Base-by-base conservation (phyloP, 140 eudicot genomes). In the Anethum foeniculum region DNA sequence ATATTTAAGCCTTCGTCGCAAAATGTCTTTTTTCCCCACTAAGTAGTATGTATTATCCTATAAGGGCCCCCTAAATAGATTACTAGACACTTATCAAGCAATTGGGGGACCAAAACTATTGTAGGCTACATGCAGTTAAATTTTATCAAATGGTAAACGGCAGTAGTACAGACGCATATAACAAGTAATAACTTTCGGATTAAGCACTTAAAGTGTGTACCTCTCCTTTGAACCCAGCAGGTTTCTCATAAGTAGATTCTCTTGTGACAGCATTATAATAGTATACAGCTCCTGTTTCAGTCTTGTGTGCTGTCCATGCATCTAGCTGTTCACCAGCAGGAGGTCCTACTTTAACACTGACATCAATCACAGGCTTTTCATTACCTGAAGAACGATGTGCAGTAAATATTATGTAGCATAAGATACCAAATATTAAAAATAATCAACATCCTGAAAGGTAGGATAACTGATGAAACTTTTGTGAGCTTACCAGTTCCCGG, bases 231-330 rank as follows among this genome's bases (percentile, higher is more conserved):
- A 88, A 96, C 7, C 90, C 96, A 76, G 86, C 67, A 80, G 99
- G 99, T 82, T 88, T 93, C 83, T 89, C 93, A 78, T 96, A 96
- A 6, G 99, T 96, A 72, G 99, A 96, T 82, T 93, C 93, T 84
- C 98, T 96, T 0, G 99, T 89, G 79, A 90, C 73, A 56, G 99
- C 89, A 88, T 93, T 96, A 87, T 96, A 96, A 85, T 96, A 96
- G 84, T 96, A 96, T 39, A 93, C 87, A 77, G 80, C 88, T 82
- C 99, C 99, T 60, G 93, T 81, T 82, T 88, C 98, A 79, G 92
- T 89, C 89, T 90, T 85, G 85, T 96, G 99, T 27, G 97, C 96
- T 47, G 97, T 91, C 99, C 99, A 96, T 8, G 94, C 93, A 76
- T 92, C 93, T 64, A 85, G 30, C 81, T 88, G 90, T 75, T 95